Percentiles rank a stretch among this genome's conserved stretches.
These are phyloP conservation scores for Tetrahymena malaccensis DNA, from an alignment of 73 alveolate species.

Conservation along the genomic window DNA sequence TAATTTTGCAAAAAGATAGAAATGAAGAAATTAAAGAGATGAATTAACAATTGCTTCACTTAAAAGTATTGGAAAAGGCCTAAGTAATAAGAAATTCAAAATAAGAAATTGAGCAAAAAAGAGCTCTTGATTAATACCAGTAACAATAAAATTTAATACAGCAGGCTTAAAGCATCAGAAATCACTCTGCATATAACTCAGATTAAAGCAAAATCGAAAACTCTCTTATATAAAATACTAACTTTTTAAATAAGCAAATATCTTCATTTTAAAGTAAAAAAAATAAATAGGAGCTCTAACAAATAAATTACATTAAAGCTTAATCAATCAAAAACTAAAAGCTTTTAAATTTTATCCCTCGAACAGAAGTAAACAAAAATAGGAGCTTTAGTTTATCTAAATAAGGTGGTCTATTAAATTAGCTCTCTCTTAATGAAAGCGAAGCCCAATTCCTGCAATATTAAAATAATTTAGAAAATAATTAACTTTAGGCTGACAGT, in stretches of 20 bases:
- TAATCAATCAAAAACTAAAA: background rate
- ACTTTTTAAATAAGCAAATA: background rate
- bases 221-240: background rate
- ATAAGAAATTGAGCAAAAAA: background rate
- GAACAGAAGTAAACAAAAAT: background rate
- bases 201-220: background rate
- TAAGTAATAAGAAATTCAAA: background rate
- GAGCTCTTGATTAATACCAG: background rate
- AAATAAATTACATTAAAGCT: background rate
- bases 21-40: background rate
- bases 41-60: background rate
- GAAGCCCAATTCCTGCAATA: background rate
- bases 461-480: background rate
- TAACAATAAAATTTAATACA: background rate
- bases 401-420: background rate
- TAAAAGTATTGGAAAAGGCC: background rate
- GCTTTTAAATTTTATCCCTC: background rate
- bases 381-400: background rate
- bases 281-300: background rate
- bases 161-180: background rate
- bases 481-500: background rate
- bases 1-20: background rate
- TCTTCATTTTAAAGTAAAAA: background rate
- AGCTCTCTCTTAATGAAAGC: background rate
- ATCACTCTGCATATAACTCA: background rate